These are phyloP conservation scores for Moricandia arvensis DNA, from an alignment of 345 rosid genomes.

Conservation along the genomic window DNA sequence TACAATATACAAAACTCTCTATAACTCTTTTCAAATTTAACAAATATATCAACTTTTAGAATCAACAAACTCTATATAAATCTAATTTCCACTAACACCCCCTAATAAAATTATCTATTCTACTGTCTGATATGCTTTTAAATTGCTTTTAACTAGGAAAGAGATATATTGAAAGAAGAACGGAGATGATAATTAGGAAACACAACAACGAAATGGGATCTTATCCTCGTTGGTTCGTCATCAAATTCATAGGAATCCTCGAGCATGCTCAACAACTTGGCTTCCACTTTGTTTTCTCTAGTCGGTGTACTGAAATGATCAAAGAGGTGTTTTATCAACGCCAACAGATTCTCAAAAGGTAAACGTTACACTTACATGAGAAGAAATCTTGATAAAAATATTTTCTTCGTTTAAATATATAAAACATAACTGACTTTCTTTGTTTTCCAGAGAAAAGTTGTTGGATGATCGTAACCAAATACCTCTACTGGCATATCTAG, in stretches of 20 bases:
- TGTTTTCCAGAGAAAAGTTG: slow-evolving; percentile 41
- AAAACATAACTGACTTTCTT: background rate
- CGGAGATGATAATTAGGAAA: slow-evolving; percentile 38
- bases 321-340: slow-evolving; percentile 34
- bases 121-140: background rate
- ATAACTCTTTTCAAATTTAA: too few species aligned
- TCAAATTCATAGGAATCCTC: slow-evolving; percentile 51
- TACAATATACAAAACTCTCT: too few species aligned
- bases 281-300: slow-evolving; percentile 38
- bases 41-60: too few species aligned
- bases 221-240: slow-evolving; percentile 58
- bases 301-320: background rate
- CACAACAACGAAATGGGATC: background rate
- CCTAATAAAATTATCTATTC: background rate
- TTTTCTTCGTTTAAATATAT: background rate
- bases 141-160: slow-evolving; percentile 33
- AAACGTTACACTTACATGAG: slow-evolving; percentile 16
- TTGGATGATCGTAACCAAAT: slow-evolving; percentile 25
- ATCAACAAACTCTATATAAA: too few species aligned
- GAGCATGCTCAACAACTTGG: slow-evolving; percentile 47
- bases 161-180: slow-evolving; percentile 40
- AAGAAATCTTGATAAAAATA: background rate
- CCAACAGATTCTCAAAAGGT: slow-evolving; percentile 44
- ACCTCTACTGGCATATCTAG: slow-evolving; percentile 51
- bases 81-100: too few species aligned